phyloP scores from a whole-genome alignment of 2,329 filamentous ascomycete genomes.

The Microascus cirrosus region DNA sequence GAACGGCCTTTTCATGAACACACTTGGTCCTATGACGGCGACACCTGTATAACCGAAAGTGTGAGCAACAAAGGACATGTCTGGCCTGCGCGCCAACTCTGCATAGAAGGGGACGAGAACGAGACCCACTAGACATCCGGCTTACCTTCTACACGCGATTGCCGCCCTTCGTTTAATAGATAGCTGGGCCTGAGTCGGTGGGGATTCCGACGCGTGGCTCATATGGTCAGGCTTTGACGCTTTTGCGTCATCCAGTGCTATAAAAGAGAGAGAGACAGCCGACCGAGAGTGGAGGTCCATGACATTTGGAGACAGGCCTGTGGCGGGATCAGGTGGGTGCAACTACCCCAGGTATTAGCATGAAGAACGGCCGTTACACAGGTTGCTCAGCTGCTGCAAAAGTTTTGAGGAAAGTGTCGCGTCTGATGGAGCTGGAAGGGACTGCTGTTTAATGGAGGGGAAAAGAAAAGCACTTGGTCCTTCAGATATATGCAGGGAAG shows the following conservation, averaged over 20 bases:
- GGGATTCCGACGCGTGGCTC: neutral
- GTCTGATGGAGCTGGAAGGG: too few species aligned
- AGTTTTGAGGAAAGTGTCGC: too few species aligned
- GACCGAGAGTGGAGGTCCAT: neutral
- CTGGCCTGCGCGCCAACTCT: neutral
- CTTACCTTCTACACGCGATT: slow-evolving; percentile 41
- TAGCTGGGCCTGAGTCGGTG: slow-evolving; percentile 5
- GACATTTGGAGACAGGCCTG: neutral
- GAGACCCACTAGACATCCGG: slow-evolving; percentile 5
- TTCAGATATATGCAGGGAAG: too few species aligned
- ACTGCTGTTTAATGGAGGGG: too few species aligned
- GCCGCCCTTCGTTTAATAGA: slow-evolving; percentile 35
- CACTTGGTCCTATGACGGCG: slow-evolving; percentile 47
- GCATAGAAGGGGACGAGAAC: neutral
- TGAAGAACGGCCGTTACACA: too few species aligned
- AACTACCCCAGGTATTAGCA: too few species aligned
- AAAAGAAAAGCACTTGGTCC: too few species aligned
- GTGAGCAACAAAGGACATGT: neutral
- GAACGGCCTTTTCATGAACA: slow-evolving; percentile 32
- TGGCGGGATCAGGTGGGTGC: neutral
- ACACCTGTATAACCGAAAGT: slow-evolving; percentile 23
- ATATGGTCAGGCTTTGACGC: neutral
- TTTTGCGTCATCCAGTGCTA: neutral
- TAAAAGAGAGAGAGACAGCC: neutral
- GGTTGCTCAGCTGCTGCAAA: too few species aligned